Conservation (phyloP, 2,329 filamentous ascomycete species). For the Geosmithia morbida region DNA sequence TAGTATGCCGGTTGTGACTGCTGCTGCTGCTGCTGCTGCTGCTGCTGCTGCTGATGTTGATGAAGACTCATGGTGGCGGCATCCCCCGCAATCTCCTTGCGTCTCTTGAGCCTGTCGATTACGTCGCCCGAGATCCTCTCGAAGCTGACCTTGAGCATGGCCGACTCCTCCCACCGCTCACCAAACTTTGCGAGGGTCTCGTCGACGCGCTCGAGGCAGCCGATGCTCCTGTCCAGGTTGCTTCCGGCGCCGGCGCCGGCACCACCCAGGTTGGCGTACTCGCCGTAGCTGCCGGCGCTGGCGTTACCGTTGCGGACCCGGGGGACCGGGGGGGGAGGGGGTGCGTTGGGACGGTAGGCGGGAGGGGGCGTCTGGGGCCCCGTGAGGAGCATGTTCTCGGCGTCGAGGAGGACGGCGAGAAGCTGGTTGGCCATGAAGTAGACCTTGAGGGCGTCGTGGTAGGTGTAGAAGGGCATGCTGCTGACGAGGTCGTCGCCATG, state of each 20-base stretch:
- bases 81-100: slow-evolving; percentile 15
- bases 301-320: slow-evolving; percentile 19
- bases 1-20: slow-evolving; percentile 7
- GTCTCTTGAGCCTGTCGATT: slow-evolving; percentile 24
- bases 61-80: slow-evolving; percentile 10
- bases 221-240: slow-evolving; percentile 40
- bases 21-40: slow-evolving; percentile 13
- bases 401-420: slow-evolving; percentile 42
- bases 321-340: slow-evolving; percentile 38
- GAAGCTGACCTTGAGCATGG: slow-evolving; percentile 37
- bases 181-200: slow-evolving; percentile 42
- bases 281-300: slow-evolving; percentile 6
- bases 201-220: slow-evolving; percentile 37
- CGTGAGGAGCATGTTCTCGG: slow-evolving; percentile 40
- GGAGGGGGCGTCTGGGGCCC: slow-evolving; percentile 25
- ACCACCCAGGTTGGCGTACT: no score
- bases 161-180: slow-evolving; percentile 43
- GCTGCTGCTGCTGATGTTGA: slow-evolving; percentile 3
- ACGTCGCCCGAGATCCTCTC: slow-evolving; percentile 31
- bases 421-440: slow-evolving; percentile 60
- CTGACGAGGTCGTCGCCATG: slow-evolving; percentile 16
- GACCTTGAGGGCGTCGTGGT: slow-evolving; percentile 73
- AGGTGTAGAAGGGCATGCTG: slow-evolving; percentile 60
- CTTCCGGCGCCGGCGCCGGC: slow-evolving; percentile 16
- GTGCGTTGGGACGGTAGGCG: slow-evolving; percentile 29